Base-by-base conservation (phyloP, 1,139 yeast genomes). In the Scheffersomyces lignicola region DNA sequence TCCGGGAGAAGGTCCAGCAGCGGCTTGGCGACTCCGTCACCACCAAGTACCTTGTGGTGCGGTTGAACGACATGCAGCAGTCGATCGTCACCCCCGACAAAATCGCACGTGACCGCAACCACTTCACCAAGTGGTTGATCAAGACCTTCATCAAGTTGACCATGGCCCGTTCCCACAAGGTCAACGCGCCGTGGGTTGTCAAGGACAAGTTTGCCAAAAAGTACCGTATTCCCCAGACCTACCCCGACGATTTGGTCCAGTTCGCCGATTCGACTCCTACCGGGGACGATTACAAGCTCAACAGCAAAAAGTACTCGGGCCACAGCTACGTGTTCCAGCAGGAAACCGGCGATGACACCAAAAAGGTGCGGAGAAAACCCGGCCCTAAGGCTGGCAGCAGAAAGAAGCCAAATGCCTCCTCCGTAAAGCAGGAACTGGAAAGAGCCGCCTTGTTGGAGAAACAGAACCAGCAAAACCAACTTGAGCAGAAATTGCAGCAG, bases 171-270 rank as follows among this genome's bases (percentile, higher is more conserved):
- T 87, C 92, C 4, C 76, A 83, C 39, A 85, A 85, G 69, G 73
- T 83, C 29, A 97, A 97, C 2, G 95, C 97, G 2, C 97, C 98
- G 1, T 92, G 97, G 97, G 81, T 92, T 13, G 95, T 92, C n/a
- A 85, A 84, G 54, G 80, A 78, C 22, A 80, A 82, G 47, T 88
- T 78, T 55, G 85, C 85, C 2, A 69, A 65, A 40, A 72, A 71
- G 44, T 80, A 77, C 51, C 63, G 83, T 47, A 80, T 80, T 8
- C 73, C 83, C 9, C 67, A 72, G 30, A 78, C 69, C 31, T 76
- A 73, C 48, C 87, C 87, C 0, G 70, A 73, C 8, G 76, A 75
- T 40, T 58, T 76, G 39, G 60, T 65, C 36, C 73, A 69, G 33
- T 73, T 48, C 47, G 65, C 62, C 33, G 54, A 56, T 15, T 54